Evolutionary conservation across 768 basidiomycete species (phyloP), one percentile per base, ranked within the genome.

Genomic region (Phanerochaete carnosa): DNA sequence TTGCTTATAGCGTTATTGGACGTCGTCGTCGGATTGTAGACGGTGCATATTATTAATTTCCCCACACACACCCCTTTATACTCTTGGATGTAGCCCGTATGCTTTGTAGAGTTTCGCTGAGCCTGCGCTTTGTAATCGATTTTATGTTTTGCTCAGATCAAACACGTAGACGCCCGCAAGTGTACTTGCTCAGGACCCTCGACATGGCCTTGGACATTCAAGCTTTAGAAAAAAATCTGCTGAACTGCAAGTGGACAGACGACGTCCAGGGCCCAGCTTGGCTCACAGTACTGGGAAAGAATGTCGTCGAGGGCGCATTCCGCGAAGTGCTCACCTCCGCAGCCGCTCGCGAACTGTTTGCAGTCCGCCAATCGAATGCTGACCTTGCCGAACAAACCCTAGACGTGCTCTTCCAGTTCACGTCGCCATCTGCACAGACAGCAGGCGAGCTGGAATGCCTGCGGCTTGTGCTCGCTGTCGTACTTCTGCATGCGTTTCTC

Each of bases 401-500:
- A 57, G 69, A 72, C 29, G 62, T 62, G 55, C 72, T 77, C 64
- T 69, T 79, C 58, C 52, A 60, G 16, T 76, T 78, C 64, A 51
- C 68, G 2, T 62, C 67, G 11, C 56, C 71, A 4, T 61, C 73
- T n/a, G 63, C 68, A 9, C 47, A 68, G 3, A 74, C 77, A 52
- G 72, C 74, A 2, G 66, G 72, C 15, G 80, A 82, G 45, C 74
- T 73, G 39, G 90, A 90, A 70, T 66, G 88, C 23, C 61, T 80
- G 37, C 81, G 80, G 30, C 76, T 98, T 39, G 72, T 83, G 12
- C 64, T 94, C 11, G 93, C 85, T 0, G 80, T 96, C 11, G 87
- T 94, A 6, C 89, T 88, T 63, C 78, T 98, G 25, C 94, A 97
- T 64, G 85, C 92, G 0, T 99, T 95, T 76, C 79, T 95, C 4